These are phyloP conservation scores for Penicillium sp. DNA, from an alignment of 2,329 filamentous ascomycete species.

Conservation along the genomic window DNA sequence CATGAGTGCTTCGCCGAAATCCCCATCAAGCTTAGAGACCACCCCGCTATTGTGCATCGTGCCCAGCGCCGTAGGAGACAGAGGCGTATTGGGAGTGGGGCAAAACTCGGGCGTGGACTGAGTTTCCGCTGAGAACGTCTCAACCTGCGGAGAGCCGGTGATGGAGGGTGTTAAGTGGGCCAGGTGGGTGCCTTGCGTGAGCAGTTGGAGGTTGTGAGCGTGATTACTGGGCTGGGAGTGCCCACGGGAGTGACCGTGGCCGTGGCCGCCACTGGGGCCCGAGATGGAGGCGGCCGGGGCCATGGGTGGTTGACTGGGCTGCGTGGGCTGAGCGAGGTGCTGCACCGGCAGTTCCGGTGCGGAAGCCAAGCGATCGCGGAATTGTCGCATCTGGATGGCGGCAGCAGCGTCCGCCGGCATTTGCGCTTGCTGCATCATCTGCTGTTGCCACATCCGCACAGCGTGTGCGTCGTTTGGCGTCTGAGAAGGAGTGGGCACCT, in stretches of 20 bases:
- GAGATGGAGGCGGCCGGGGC: constrained; percentile 15
- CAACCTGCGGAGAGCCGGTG: constrained; percentile 17
- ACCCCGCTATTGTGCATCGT: constrained; percentile 2
- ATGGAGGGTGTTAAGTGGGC: constrained; percentile 11
- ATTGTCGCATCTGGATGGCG: constrained; percentile 20
- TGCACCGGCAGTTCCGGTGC: constrained; percentile 29
- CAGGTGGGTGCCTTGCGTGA: constrained; percentile 18
- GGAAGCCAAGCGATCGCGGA: constrained; percentile 31
- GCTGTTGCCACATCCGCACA: constrained; percentile 24
- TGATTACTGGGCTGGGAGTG: constrained; percentile 19
- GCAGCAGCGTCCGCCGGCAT: constrained; percentile 10
- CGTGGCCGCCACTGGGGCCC: constrained; percentile 11
- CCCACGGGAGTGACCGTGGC: constrained; percentile 16
- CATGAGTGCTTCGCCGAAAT: constrained; percentile 19
- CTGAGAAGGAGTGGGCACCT: constrained; percentile 16
- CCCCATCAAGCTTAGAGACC: constrained; percentile 12
- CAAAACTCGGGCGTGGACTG: constrained; percentile 31
- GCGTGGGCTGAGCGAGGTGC: constrained; percentile 7
- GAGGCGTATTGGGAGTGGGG: constrained; percentile 26
- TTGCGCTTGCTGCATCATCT: constrained; percentile 23
- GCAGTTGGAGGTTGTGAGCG: constrained; percentile 17
- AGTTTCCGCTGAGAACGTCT: constrained; percentile 23
- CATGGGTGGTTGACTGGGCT: neutral
- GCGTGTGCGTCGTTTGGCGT: constrained; percentile 18
- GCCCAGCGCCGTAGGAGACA: constrained; percentile 21